Evolutionary conservation across 2,329 filamentous ascomycete species (phyloP), one percentile per base, ranked within the genome.

Genomic region (Beauveria pseudobassiana): DNA sequence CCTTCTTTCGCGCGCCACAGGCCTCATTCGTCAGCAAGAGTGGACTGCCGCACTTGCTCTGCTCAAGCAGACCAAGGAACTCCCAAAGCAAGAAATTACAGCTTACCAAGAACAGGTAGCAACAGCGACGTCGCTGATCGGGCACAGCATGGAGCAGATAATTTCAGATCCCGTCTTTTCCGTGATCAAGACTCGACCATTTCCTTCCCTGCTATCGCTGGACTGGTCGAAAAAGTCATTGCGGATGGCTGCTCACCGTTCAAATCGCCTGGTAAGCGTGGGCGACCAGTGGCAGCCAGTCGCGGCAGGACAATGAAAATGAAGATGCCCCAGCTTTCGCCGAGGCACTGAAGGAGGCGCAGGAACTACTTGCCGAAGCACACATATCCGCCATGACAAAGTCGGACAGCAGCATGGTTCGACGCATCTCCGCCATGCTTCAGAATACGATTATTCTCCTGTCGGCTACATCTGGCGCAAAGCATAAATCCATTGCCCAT

Each of bases 131-230:
- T 85, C 88, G 51, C 82, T 89, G 49, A 78, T 91, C 63, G 81
- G 85, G 18, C 82, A 88, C 71, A 89, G 87, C 64, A 80, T 89
- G 68, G 84, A 88, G 52, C 82, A 88, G 68, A 90, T 96, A 78
- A 82, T 87, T 14, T 82, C 83, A 5, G 90, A 96, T 73, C 87
- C 93, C 3, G 88, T 95, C 3, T 96, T 93, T 72, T 96, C 91
- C 20, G 89, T 93, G 10, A 82, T 98, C 90, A 93, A 51, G 95
- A 99, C 69, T 97, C 95, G 0, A 96, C 92, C 0, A 87, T 97
- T 28, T 96, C 92, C 0, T 88, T 93, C 63, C 91, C 93, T 1
- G 87, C 90, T 0, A 79, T 93, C 43, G 76, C 77, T 26, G 70
- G 72, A 65, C 71, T 74, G 30, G 68, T 75, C 28, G 81, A 81